Evolutionary conservation across 192 early-diverging fungal genomes (phyloP), one percentile per base, ranked within the genome.

Genomic region (Dimargaris xerosporica): DNA sequence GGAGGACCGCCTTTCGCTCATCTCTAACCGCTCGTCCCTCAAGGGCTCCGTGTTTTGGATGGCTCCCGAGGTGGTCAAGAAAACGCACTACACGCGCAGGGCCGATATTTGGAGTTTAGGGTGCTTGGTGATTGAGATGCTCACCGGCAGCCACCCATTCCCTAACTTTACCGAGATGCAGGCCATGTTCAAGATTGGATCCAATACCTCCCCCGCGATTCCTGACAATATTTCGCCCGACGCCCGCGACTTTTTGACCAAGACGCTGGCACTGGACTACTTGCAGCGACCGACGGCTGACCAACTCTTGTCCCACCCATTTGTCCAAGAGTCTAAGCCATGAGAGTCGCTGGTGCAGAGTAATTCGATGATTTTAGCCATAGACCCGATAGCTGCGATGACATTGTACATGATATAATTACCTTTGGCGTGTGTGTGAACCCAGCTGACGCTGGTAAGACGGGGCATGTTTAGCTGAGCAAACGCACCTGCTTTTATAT

Each of bases 1-100:
- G 76, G 78, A 72, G 71, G 66, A 44, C 13, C 11, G 44, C 17
- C 42, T 70, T 0, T 45, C 47, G 15, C 44, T 45, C 31, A 51
- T 42, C 17, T 44, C 43, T n/a, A 62, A 26, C 48, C 71, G 85
- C 50, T 89, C 75, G 62, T 94, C 93, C 47, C 69, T 98, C 62
- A 91, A 96, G 76, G 96, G 96, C 1, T 91, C 92, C 0, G 85
- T 97, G 30, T 91, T 90, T 72, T 98, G 96, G 96, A 97, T 97
- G 94, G 94, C 96, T n/a, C 96, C 94, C 25, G 96, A 97, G 73
- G 92, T 97, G 7, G 89, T 94, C 54, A 89, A 91, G 69, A 86
- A 90, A 70, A 91, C 87, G 5, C 84, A 88, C 41, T 96, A 96
- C 67, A 91, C 90, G 10, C 79, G 84, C 62, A 96, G 94, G 77